Conservation (phyloP, 352 stramenopile species). For the Phytophthora agathidicida region DNA sequence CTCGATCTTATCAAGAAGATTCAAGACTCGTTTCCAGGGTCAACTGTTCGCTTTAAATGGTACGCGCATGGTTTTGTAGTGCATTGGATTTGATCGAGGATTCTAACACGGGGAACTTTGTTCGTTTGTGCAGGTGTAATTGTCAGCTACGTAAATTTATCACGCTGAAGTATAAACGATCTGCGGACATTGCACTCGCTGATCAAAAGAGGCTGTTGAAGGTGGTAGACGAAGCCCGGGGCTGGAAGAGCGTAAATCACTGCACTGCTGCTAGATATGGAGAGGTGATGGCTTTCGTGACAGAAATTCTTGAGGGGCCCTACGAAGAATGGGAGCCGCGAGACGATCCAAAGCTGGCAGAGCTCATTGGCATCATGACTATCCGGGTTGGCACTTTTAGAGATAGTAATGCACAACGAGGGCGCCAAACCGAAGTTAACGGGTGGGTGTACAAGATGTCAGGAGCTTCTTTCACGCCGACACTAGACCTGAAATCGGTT, state of each 20-base stretch:
- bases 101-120: no score
- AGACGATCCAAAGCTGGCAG: constrained; percentile 8
- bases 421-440: constrained; percentile 8
- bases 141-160: constrained; percentile 17
- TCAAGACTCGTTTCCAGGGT: constrained; percentile 15
- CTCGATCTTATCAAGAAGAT: constrained; percentile 13
- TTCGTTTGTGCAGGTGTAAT: constrained; percentile 17
- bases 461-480: constrained; percentile 10
- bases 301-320: constrained; percentile 9
- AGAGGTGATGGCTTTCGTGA: constrained; percentile 9
- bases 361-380: constrained; percentile 14
- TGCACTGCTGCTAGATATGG: constrained; percentile 5
- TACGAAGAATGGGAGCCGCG: constrained; percentile 22
- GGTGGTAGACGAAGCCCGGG: neutral
- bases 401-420: constrained; percentile 12
- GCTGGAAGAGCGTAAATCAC: constrained; percentile 15
- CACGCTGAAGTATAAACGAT: constrained; percentile 15
- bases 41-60: constrained; percentile 18
- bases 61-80: constrained; percentile 5
- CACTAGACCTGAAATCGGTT: constrained; percentile 6
- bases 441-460: constrained; percentile 20
- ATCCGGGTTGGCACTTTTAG: constrained; percentile 11
- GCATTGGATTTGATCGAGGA: neutral
- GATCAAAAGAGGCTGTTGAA: constrained; percentile 7
- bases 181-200: neutral